phyloP scores from a whole-genome alignment of 2,329 filamentous ascomycete genomes.

The Pezicula radicicola region DNA sequence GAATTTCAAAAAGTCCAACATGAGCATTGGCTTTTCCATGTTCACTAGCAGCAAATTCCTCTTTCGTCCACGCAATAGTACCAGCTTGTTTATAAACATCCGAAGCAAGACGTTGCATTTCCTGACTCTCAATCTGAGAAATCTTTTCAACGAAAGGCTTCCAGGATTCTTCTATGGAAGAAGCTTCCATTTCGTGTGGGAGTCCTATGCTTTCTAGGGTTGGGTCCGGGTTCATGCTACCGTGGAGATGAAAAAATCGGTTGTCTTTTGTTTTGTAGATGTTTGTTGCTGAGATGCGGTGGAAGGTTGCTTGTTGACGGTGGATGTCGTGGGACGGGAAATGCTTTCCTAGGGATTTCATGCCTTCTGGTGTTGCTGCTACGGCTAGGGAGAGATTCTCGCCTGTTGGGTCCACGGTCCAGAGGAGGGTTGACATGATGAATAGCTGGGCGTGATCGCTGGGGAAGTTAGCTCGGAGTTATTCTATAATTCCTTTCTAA shows the following conservation, averaged over 20 bases:
- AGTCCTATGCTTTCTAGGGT: constrained; percentile 34
- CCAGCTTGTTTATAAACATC: constrained; percentile 15
- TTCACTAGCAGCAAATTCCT: constrained; percentile 28
- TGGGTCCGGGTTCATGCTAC: constrained; percentile 42
- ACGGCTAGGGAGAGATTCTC: neutral
- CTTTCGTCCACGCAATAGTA: constrained; percentile 8
- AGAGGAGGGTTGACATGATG: constrained; percentile 20
- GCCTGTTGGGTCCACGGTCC: constrained; percentile 4
- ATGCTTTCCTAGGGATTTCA: constrained; percentile 4
- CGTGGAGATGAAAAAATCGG: constrained; percentile 44
- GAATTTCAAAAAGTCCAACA: constrained; percentile 37
- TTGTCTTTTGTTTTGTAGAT: constrained; percentile 44
- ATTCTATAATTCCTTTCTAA: neutral
- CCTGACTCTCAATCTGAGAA: constrained; percentile 1
- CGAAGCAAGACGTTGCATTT: constrained; percentile 7
- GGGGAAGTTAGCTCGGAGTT: constrained; percentile 33
- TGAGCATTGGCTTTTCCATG: constrained; percentile 40
- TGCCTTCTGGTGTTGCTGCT: neutral
- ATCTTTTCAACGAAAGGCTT: constrained; percentile 21
- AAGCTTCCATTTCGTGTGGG: constrained; percentile 25
- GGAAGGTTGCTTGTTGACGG: constrained; percentile 12
- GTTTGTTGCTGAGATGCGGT: constrained; percentile 36
- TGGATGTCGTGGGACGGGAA: constrained; percentile 25
- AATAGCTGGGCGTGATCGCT: constrained; percentile 30
- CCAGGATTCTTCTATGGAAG: constrained; percentile 27